phyloP scores from a whole-genome alignment of 2,329 filamentous ascomycete genomes.

The Stachybotrys chartarum region DNA sequence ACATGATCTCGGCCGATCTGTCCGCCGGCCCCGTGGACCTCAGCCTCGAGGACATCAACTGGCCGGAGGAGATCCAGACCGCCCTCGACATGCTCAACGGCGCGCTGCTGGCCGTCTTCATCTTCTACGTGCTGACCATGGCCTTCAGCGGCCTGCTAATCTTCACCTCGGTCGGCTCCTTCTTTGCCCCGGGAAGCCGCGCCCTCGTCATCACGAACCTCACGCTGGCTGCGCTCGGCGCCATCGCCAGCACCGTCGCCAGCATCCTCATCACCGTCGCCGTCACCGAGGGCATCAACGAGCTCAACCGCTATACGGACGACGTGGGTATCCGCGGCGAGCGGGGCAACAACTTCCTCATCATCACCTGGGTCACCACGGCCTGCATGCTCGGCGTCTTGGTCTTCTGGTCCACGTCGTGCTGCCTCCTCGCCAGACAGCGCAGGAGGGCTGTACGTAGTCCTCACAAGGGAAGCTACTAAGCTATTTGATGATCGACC shows the following conservation, averaged over 20 bases:
- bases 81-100: constrained; percentile 42
- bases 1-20: constrained; percentile 38
- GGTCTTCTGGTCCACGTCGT: constrained; percentile 32
- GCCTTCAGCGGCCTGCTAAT: constrained; percentile 35
- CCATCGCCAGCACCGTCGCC: constrained; percentile 29
- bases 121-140: constrained; percentile 39
- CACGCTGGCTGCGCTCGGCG: constrained; percentile 25
- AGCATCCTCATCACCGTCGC: constrained; percentile 36
- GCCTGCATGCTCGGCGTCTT: constrained; percentile 32
- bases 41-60: constrained; percentile 36
- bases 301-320: constrained; percentile 35
- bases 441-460: constrained; percentile 13
- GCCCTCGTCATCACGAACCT: constrained; percentile 27
- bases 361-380: constrained; percentile 39
- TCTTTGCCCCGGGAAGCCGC: constrained; percentile 22
- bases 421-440: constrained; percentile 14
- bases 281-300: constrained; percentile 29
- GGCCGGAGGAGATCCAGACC: constrained; percentile 35
- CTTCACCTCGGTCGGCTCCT: constrained; percentile 18
- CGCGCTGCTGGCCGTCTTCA: constrained; percentile 38
- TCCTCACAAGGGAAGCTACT: constrained; percentile 20
- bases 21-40: constrained; percentile 33
- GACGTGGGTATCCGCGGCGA: constrained; percentile 36
- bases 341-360: constrained; percentile 35
- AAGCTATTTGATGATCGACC: background rate